Evolutionary conservation across 2,329 filamentous ascomycete species (phyloP).

Genomic region (Arthrinium phaeospermum): DNA sequence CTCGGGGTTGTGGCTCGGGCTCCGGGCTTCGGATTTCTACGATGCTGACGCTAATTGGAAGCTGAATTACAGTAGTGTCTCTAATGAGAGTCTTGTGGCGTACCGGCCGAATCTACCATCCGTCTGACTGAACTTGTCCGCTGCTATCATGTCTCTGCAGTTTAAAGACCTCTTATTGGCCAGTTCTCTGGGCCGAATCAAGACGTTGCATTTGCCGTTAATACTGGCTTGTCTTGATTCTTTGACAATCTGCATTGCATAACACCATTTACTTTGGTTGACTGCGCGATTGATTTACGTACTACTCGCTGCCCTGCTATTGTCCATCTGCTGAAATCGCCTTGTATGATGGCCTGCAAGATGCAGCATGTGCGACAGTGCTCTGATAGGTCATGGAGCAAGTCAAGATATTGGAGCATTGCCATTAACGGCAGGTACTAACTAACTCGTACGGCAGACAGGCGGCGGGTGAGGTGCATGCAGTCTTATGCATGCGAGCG

Average conservation of each 20-base stretch:
- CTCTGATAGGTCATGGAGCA: neutral
- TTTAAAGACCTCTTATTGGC: no score
- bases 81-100: no score
- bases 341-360: neutral
- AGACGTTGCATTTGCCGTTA: rapidly evolving
- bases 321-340: neutral
- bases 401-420: neutral
- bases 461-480: neutral
- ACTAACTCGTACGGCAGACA: neutral
- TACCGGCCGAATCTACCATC: no score
- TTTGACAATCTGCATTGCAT: neutral
- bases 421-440: no score
- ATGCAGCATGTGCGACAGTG: neutral
- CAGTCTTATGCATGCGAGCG: neutral
- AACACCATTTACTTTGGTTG: neutral
- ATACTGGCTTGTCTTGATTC: neutral
- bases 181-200: no score
- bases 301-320: no score
- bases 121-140: no score
- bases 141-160: no score
- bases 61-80: no score
- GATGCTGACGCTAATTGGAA: neutral
- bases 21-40: neutral
- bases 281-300: neutral
- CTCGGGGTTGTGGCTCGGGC: neutral